These are phyloP conservation scores for Monosporascus sp. DNA, from an alignment of 2,329 filamentous ascomycete species.

Conservation along the genomic window DNA sequence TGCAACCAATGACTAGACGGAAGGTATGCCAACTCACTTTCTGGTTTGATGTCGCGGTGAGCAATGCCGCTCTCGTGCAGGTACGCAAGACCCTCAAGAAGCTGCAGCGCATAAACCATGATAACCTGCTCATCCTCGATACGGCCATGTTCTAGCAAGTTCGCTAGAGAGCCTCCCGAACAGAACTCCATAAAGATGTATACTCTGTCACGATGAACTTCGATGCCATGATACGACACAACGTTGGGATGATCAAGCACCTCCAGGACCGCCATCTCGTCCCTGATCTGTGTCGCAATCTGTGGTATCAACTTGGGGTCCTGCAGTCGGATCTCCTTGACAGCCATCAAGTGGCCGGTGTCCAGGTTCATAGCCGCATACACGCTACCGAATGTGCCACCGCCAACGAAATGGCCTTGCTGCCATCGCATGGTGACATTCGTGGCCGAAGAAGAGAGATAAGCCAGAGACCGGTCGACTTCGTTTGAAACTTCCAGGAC, in stretches of 20 bases:
- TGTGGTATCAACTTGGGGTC: conserved; percentile 94
- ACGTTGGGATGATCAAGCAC: conserved; percentile 96
- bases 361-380: conserved; percentile 97
- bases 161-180: conserved; percentile 86
- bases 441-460: conserved; percentile 86
- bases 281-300: conserved; percentile 87
- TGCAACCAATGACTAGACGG: conserved; percentile 5
- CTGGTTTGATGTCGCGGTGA: conserved; percentile 96
- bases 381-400: conserved; percentile 94
- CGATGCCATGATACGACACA: conserved; percentile 95
- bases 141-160: conserved; percentile 85
- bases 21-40: conserved; percentile 59
- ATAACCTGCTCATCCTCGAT: conserved; percentile 98
- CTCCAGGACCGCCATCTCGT: conserved; percentile 95
- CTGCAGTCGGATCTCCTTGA: conserved; percentile 96
- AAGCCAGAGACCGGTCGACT: conserved; percentile 89
- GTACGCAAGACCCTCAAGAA: conserved; percentile 90
- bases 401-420: conserved; percentile 96
- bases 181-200: conserved; percentile 99
- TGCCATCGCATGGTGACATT: conserved; percentile 97
- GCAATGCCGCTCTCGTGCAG: conserved; percentile 88
- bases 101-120: conserved; percentile 91
- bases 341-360: conserved; percentile 92
- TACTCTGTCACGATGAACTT: conserved; percentile 97
- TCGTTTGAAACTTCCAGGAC: conserved; percentile 94